These are phyloP conservation scores for Pyricularia sp. DNA, from an alignment of 2,329 filamentous ascomycete species.

Conservation along the genomic window DNA sequence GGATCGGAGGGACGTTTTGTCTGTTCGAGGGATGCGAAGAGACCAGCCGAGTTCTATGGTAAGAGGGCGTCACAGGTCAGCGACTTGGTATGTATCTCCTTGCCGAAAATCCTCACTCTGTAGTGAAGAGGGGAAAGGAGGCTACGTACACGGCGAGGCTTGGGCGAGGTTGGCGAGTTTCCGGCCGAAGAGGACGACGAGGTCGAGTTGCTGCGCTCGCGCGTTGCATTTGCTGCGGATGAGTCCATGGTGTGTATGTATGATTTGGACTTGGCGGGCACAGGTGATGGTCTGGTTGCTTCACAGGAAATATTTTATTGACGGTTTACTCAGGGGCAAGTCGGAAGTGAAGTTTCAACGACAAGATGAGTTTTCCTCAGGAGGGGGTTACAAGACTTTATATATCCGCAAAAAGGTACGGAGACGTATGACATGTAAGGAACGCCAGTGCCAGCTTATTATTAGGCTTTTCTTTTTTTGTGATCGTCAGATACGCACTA, in stretches of 20 bases:
- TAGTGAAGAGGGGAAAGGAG: background rate
- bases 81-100: background rate
- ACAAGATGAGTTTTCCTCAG: background rate
- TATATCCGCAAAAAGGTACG: background rate
- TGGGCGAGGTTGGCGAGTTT: slow-evolving; percentile 7
- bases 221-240: slow-evolving; percentile 6
- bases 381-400: background rate
- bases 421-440: background rate
- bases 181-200: slow-evolving; percentile 15
- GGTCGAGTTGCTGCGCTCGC: slow-evolving; percentile 18
- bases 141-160: slow-evolving; percentile 12
- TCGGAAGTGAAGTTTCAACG: too few species aligned
- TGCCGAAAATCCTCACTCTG: background rate
- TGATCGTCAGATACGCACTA: background rate
- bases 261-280: background rate
- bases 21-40: slow-evolving; percentile 42
- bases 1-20: slow-evolving; percentile 39
- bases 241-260: slow-evolving; percentile 9
- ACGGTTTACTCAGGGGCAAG: too few species aligned
- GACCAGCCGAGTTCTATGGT: slow-evolving; percentile 18
- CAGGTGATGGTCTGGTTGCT: background rate
- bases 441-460: background rate
- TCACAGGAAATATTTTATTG: background rate
- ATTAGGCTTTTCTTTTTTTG: background rate
- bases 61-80: background rate